A percentile compares a stretch with the other conserved stretches of the same genome.
Conservation (phyloP, 441 rosid genomes). For the Erodium texanum region DNA sequence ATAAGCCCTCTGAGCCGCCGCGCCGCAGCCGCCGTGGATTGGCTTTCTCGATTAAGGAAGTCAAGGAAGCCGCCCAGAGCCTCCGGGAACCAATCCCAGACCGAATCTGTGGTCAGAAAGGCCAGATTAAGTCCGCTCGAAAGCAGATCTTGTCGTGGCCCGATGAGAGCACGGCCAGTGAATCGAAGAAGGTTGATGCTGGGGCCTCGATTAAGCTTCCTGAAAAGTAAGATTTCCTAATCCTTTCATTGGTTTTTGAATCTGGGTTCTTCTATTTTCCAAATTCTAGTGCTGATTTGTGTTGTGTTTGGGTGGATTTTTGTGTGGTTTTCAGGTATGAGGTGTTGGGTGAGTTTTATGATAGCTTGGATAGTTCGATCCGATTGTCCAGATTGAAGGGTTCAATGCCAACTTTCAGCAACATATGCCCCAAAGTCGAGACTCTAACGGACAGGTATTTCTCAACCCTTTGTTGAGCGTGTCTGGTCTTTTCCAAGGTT, state of each 20-base stretch:
- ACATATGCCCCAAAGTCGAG: slow-evolving; percentile 46
- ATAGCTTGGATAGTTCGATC: slow-evolving; percentile 57
- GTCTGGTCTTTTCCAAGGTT: background rate
- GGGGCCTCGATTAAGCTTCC: slow-evolving; percentile 29
- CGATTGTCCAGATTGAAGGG: slow-evolving; percentile 44
- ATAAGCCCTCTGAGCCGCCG: slow-evolving; percentile 35
- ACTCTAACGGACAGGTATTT: slow-evolving; percentile 58
- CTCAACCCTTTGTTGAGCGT: background rate
- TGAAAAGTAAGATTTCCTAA: slow-evolving; percentile 37
- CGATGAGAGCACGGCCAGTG: slow-evolving; percentile 16
- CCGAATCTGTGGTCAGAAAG: slow-evolving; percentile 11
- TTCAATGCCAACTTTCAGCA: slow-evolving; percentile 40
- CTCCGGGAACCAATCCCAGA: slow-evolving; percentile 10
- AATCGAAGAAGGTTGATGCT: background rate
- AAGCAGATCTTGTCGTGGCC: slow-evolving; percentile 37
- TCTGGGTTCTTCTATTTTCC: background rate
- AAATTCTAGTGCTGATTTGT: slow-evolving; percentile 3
- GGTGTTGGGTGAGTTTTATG: slow-evolving; percentile 52
- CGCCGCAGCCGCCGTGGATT: slow-evolving; percentile 45
- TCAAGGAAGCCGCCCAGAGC: slow-evolving; percentile 48
- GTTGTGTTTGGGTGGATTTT: background rate
- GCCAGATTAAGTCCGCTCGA: slow-evolving; percentile 33
- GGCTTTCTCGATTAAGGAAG: slow-evolving; percentile 54
- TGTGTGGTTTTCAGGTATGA: slow-evolving; percentile 40
- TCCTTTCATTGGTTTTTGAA: background rate